Evolutionary conservation across 371 early-diverging fungal species (phyloP).

Genomic region (Aphelidium insulamus): DNA sequence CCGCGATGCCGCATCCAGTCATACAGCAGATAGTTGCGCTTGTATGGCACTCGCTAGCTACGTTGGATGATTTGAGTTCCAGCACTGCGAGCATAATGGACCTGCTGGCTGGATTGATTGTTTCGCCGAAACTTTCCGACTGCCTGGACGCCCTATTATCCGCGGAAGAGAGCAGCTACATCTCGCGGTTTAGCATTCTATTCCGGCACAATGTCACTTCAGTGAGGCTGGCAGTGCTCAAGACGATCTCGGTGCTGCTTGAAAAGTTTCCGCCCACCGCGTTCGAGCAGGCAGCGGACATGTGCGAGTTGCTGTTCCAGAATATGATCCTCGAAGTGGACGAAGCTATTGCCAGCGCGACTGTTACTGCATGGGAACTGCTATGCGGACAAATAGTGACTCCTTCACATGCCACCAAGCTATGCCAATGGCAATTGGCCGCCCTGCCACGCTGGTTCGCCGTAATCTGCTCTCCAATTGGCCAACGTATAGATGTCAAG

Average conservation of each 20-base stretch:
- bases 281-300: constrained; percentile 49
- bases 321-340: constrained; percentile 83
- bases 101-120: constrained; percentile 60
- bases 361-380: too few relatives aligned
- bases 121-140: constrained; percentile 30
- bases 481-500: constrained; percentile 41
- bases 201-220: constrained; percentile 76
- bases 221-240: constrained; percentile 65
- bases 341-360: too few relatives aligned
- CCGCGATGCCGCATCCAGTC: constrained; percentile 20
- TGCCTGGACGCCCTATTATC: constrained; percentile 22
- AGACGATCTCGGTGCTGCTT: constrained; percentile 51
- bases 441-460: too few relatives aligned
- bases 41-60: constrained; percentile 57
- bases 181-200: too few relatives aligned
- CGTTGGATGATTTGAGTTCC: constrained; percentile 67
- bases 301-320: constrained; percentile 55
- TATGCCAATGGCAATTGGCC: too few relatives aligned
- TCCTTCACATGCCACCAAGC: too few relatives aligned
- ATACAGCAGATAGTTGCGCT: constrained; percentile 45
- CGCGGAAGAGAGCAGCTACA: too few relatives aligned
- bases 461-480: constrained; percentile 50
- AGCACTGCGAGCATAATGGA: constrained; percentile 86
- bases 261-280: constrained; percentile 22
- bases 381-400: too few relatives aligned